Percentiles rank a stretch among this genome's conserved stretches.
Conservation (phyloP, 768 basidiomycete species). For the Termitomyces titanicus region DNA sequence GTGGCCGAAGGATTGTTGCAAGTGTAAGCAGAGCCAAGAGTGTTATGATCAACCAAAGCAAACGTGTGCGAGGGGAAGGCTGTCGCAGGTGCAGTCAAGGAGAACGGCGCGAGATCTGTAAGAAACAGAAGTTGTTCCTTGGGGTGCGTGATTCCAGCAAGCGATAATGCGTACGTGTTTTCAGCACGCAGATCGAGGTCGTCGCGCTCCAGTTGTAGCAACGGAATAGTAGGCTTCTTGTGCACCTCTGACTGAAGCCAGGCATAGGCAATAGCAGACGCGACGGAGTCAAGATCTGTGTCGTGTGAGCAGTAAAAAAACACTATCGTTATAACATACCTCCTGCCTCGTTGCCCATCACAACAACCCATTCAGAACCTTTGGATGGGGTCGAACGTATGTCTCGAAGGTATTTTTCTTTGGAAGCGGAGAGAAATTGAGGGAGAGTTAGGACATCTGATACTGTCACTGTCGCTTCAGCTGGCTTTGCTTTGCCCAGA, state of each 20-base stretch:
- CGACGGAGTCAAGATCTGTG: slow-evolving; percentile 86
- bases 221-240: slow-evolving; percentile 59
- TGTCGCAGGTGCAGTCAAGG: slow-evolving; percentile 3
- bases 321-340: slow-evolving; percentile 43
- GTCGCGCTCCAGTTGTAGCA: slow-evolving; percentile 62
- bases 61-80: slow-evolving; percentile 55
- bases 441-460: slow-evolving; percentile 20
- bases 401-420: slow-evolving; percentile 58
- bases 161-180: slow-evolving; percentile 72
- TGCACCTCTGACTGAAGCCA: slow-evolving; percentile 63
- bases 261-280: slow-evolving; percentile 81
- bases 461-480: not conserved
- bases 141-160: slow-evolving; percentile 50
- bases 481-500: slow-evolving; percentile 24
- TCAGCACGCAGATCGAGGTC: slow-evolving; percentile 84
- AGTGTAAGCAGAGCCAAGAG: slow-evolving; percentile 44
- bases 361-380: slow-evolving; percentile 71
- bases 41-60: slow-evolving; percentile 91
- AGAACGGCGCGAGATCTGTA: slow-evolving; percentile 55
- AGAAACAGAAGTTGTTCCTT: slow-evolving; percentile 59
- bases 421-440: slow-evolving; percentile 37
- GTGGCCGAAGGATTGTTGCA: slow-evolving; percentile 33
- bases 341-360: slow-evolving; percentile 96
- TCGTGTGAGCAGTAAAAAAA: not conserved
- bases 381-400: slow-evolving; percentile 37